Evolutionary conservation across 1,284 basidiomycete genomes (phyloP).

Genomic region (Leucoagaricus sp.): DNA sequence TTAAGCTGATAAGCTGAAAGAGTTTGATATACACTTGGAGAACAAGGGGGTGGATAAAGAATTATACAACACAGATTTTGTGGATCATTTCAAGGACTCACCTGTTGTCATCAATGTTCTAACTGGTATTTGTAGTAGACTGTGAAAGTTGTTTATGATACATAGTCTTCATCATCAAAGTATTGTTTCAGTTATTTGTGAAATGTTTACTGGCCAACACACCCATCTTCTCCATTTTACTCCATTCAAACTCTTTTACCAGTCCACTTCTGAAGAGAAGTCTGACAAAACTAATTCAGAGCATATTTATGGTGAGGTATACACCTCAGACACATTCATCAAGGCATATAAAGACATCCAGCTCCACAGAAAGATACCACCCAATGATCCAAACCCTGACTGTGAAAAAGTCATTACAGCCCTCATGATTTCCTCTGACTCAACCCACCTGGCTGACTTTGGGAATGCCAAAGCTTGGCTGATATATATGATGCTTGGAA

Average conservation of each 20-base stretch:
- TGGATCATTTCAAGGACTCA: slow-evolving; percentile 17
- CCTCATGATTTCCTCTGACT: slow-evolving; percentile 37
- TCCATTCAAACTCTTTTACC: slow-evolving; percentile 32
- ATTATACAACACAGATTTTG: slow-evolving; percentile 15
- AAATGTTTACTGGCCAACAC: slow-evolving; percentile 26
- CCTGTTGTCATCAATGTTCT: slow-evolving; percentile 30
- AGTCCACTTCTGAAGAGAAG: neutral
- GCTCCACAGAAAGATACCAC: slow-evolving; percentile 25
- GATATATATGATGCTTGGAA: slow-evolving; percentile 30
- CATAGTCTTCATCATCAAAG: slow-evolving; percentile 28
- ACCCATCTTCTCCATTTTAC: slow-evolving; percentile 28
- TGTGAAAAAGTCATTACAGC: slow-evolving; percentile 28
- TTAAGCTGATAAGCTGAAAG: slow-evolving; percentile 18
- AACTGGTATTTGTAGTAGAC: slow-evolving; percentile 22
- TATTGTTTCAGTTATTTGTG: slow-evolving; percentile 27
- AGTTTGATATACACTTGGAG: slow-evolving; percentile 19
- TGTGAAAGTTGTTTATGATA: slow-evolving; percentile 23
- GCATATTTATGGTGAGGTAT: slow-evolving; percentile 29
- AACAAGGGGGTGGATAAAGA: slow-evolving; percentile 16
- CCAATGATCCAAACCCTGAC: slow-evolving; percentile 22
- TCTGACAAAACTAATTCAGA: neutral
- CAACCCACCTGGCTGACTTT: slow-evolving; percentile 37
- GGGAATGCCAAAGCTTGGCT: slow-evolving; percentile 29
- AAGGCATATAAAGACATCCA: slow-evolving; percentile 26
- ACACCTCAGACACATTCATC: slow-evolving; percentile 32